These are phyloP conservation scores for Oryza longistaminata DNA, from an alignment of 176 grass and related monocot species.

Conservation along the genomic window DNA sequence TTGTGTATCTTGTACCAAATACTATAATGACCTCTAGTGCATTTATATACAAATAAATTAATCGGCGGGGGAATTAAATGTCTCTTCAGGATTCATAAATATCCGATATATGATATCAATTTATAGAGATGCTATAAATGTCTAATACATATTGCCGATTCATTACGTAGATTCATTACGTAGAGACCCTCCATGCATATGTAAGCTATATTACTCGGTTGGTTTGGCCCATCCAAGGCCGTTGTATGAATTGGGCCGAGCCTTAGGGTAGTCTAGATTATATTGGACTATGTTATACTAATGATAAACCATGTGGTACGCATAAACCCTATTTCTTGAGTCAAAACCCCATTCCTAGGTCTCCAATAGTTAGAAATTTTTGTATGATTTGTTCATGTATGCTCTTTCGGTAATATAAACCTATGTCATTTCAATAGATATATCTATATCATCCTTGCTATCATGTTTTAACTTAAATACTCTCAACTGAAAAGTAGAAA, in stretches of 20 bases:
- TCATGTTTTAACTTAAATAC: background rate
- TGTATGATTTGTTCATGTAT: background rate
- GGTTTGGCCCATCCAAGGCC: background rate
- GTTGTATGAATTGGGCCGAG: background rate
- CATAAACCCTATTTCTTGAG: background rate
- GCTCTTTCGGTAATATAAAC: background rate
- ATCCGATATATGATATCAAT: background rate
- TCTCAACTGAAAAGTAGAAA: background rate
- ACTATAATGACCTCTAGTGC: background rate
- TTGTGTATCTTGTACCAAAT: background rate
- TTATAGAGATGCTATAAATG: background rate
- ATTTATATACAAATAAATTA: background rate
- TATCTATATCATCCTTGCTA: background rate
- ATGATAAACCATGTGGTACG: background rate
- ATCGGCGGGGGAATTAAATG: background rate
- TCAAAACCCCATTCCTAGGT: background rate
- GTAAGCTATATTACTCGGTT: background rate
- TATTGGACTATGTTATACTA: background rate
- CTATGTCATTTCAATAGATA: background rate
- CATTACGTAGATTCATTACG: background rate
- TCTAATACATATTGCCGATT: background rate
- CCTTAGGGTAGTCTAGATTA: background rate
- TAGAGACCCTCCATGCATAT: background rate
- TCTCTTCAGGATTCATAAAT: background rate
- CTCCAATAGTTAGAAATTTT: too few species aligned